Conservation (phyloP, 2,329 filamentous ascomycete genomes). For the Hypomyces rosellus region DNA sequence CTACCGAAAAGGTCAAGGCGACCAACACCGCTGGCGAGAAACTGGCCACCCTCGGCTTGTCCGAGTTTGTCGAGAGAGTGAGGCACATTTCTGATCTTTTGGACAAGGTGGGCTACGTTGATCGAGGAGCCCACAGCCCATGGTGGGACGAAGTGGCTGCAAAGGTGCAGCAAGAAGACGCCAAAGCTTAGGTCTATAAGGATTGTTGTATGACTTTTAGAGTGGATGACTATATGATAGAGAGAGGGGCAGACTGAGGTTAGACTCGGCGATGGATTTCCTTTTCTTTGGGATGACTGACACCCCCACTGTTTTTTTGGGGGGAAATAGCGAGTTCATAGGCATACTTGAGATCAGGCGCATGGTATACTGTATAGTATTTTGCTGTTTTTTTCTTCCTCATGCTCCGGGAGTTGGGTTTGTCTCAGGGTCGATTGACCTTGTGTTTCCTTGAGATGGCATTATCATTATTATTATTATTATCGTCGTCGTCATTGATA, state of each 20-base stretch:
- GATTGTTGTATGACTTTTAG: background rate
- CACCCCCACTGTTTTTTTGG: background rate
- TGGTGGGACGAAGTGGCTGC: conserved; percentile 66
- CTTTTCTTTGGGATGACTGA: background rate
- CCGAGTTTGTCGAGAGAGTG: conserved; percentile 66
- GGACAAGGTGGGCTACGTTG: conserved; percentile 57
- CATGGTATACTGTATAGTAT: background rate
- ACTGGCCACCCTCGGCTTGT: conserved; percentile 61
- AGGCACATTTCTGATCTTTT: conserved; percentile 64
- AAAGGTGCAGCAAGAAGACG: conserved; percentile 42
- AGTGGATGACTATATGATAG: background rate
- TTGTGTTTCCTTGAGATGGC: background rate
- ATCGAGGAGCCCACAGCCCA: conserved; percentile 58
- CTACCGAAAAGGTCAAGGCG: conserved; percentile 63
- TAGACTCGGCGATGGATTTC: background rate
- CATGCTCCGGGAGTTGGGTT: background rate
- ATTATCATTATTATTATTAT: background rate
- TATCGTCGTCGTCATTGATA: background rate
- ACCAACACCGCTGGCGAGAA: conserved; percentile 64
- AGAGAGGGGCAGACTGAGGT: no score
- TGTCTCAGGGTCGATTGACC: background rate
- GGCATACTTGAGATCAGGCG: background rate
- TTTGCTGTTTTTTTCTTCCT: conserved; percentile 2
- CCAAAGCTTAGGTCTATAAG: conserved; percentile 15
- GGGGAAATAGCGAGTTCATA: background rate